Evolutionary conservation across 805 yeast species (phyloP).

Genomic region (Kuraishia molischiana): DNA sequence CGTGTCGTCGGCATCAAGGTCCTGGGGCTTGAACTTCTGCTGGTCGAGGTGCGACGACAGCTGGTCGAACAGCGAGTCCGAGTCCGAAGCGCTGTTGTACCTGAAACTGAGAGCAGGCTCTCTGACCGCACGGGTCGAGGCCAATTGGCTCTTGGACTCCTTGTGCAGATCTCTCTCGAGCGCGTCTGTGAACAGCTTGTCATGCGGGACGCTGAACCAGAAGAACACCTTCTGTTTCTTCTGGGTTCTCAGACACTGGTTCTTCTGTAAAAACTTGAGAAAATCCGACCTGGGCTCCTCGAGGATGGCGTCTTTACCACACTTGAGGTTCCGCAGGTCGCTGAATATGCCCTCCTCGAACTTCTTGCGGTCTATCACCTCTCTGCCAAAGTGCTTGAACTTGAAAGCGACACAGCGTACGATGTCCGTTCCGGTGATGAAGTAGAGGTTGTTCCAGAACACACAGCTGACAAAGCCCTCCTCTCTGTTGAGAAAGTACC

Average conservation of each 20-base stretch:
- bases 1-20: slow-evolving; percentile 10
- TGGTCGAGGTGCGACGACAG: slow-evolving; percentile 17
- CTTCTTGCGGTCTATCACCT: slow-evolving; percentile 77
- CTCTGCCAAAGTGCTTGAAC: slow-evolving; percentile 84
- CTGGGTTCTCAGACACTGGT: slow-evolving; percentile 85
- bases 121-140: slow-evolving; percentile 62
- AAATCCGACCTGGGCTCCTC: slow-evolving; percentile 84
- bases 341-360: slow-evolving; percentile 95
- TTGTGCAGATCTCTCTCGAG: slow-evolving; percentile 84
- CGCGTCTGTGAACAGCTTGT: slow-evolving; percentile 85
- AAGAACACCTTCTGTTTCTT: slow-evolving; percentile 95
- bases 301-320: slow-evolving; percentile 78
- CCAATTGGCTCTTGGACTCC: slow-evolving; percentile 47
- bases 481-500: slow-evolving; percentile 77
- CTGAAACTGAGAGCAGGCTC: slow-evolving; percentile 79
- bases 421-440: slow-evolving; percentile 92
- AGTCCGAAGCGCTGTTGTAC: slow-evolving; percentile 34
- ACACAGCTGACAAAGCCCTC: slow-evolving; percentile 93
- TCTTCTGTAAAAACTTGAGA: slow-evolving; percentile 72
- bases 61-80: slow-evolving; percentile 43
- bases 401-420: slow-evolving; percentile 86
- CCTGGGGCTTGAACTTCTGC: not conserved
- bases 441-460: slow-evolving; percentile 82
- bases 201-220: slow-evolving; percentile 96
- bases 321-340: slow-evolving; percentile 77